Conservation (phyloP, 2,329 filamentous ascomycete genomes). For the Penicillium sp. region DNA sequence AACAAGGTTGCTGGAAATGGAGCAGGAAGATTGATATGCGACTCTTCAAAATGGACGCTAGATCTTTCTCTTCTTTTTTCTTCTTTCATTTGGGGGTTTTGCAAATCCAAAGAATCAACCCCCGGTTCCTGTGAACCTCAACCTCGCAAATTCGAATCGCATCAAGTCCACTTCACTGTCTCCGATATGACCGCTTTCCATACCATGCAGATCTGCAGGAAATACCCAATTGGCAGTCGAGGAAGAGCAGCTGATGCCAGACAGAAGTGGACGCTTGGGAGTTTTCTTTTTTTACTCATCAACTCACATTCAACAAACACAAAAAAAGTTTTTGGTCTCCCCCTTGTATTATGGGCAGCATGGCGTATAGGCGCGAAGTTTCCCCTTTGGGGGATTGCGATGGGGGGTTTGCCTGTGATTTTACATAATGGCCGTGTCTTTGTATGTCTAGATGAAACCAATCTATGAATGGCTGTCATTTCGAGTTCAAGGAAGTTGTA, state of each 20-base stretch:
- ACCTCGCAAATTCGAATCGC: conserved; percentile 7
- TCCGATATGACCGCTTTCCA: neutral
- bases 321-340: conserved; percentile 31
- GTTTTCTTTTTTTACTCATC: conserved; percentile 16
- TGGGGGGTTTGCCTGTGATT: conserved; percentile 21
- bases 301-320: conserved; percentile 14
- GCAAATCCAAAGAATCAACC: neutral
- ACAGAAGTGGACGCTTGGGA: conserved; percentile 21
- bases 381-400: conserved; percentile 24
- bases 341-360: conserved; percentile 40
- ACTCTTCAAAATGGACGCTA: neutral
- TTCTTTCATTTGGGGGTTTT: neutral
- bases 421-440: conserved; percentile 25
- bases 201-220: neutral
- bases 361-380: conserved; percentile 41
- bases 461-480: conserved; percentile 8
- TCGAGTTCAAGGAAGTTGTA: neutral
- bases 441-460: conserved; percentile 25
- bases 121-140: conserved; percentile 1
- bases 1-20: neutral
- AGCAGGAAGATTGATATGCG: neutral
- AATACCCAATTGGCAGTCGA: neutral
- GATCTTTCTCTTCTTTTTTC: neutral
- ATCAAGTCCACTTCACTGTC: conserved; percentile 9
- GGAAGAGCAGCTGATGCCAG: conserved; percentile 1